These are phyloP conservation scores for Colletotrichum theobromicola DNA, from an alignment of 2,329 filamentous ascomycete genomes.

Conservation along the genomic window DNA sequence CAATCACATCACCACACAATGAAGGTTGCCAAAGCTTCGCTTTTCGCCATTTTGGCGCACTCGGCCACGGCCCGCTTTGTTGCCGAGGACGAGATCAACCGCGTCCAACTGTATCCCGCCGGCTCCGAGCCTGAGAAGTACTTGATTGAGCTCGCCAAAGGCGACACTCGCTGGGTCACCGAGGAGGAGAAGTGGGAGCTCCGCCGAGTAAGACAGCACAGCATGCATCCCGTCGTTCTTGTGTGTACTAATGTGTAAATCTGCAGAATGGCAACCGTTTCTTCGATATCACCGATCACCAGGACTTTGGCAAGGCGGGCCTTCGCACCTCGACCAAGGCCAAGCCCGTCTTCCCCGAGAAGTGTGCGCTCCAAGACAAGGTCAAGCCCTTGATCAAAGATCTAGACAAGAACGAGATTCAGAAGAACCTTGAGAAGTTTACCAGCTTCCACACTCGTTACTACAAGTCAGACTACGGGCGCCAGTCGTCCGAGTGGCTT, in stretches of 20 bases:
- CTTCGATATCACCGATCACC: constrained; percentile 89
- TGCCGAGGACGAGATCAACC: constrained; percentile 55
- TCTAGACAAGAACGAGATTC: constrained; percentile 79
- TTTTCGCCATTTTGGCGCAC: constrained; percentile 61
- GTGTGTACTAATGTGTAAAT: background rate
- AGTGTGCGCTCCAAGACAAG: constrained; percentile 67
- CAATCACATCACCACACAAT: constrained; percentile 36
- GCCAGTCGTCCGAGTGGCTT: constrained; percentile 88
- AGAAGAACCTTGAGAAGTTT: constrained; percentile 77
- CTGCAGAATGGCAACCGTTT: constrained; percentile 82
- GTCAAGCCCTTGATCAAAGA: constrained; percentile 71
- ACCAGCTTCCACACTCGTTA: constrained; percentile 83
- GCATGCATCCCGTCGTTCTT: background rate
- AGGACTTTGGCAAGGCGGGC: constrained; percentile 62
- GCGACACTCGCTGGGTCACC: constrained; percentile 84
- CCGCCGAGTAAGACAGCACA: constrained; percentile 67
- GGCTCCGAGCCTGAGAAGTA: constrained; percentile 58
- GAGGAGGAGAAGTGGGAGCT: constrained; percentile 96
- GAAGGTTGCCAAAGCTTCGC: constrained; percentile 58
- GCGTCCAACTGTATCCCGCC: constrained; percentile 53
- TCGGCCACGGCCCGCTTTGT: constrained; percentile 61
- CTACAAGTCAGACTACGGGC: constrained; percentile 79
- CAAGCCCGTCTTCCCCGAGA: constrained; percentile 69
- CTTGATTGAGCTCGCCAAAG: constrained; percentile 85
- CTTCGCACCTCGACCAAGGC: constrained; percentile 31